Base-by-base conservation (phyloP, 495 filamentous ascomycete genomes). In the Astrocystis sublimbata region DNA sequence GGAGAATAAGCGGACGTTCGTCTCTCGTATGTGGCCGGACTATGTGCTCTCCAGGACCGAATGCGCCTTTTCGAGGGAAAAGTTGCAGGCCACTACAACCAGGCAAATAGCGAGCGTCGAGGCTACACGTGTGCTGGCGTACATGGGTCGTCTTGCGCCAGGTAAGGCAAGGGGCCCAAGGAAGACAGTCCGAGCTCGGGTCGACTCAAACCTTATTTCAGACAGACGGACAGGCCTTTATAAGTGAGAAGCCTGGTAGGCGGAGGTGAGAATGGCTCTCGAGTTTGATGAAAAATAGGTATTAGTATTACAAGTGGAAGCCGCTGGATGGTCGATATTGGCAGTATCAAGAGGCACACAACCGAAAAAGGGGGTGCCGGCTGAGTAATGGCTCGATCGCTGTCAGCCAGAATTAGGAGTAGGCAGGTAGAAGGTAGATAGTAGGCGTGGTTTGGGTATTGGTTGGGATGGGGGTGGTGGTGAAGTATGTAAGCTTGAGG, bases 291-390 rank as follows among this genome's bases (percentile, higher is more conserved):
- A 45, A 61, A 40, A 35, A 24, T 31, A 53, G 33, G 26, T 24
- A 53, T 61, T 45, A 61, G 47, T 53, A 53, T 61, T 61, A 52
- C 7, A 43, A 53, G 30, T 42, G 30, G 24, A 31, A n/a, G 19
- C 30, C 45, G 41, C 13, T 3, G 30, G 49, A 9, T 10, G 26
- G 45, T 15, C 1, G 38, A 28, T 53, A 13, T 26, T 28, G 46
- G 36, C 13, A 15, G 8, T 33, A 47, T 23, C 40, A 33, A 49
- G 40, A 12, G 38, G 42, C 30, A 52, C 1, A 31, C 47, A 38
- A 43, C 40, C 15, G 41, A 28, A 38, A 30, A 7, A 26, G n/a
- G 17, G n/a, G 28, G 7, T 36, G 36, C 47, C 36, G 12, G 24
- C 6, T 31, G 58, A 40, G 38, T 61, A 36, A 7, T 24, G 49